Evolutionary conservation across 2,329 filamentous ascomycete species (phyloP), one percentile per base, ranked within the genome.

Genomic region (Sarocladium strictum): DNA sequence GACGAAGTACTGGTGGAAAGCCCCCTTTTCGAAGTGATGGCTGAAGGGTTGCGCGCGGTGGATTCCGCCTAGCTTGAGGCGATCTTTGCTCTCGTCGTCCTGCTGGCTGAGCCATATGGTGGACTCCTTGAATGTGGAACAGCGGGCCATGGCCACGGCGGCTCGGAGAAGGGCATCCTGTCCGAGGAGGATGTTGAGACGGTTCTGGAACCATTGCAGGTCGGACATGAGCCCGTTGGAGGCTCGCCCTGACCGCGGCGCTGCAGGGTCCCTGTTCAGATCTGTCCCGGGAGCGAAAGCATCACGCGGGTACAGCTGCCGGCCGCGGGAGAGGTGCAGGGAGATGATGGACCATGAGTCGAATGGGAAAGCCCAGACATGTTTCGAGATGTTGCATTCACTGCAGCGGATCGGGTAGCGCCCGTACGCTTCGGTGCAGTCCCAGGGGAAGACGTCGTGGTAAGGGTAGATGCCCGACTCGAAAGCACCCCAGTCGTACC

Each of bases 401-500:
- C 62, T 51, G 55, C 73, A 76, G 11, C 58, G 63, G 3, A 63
- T 63, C 1, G 69, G 69, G 45, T 71, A 70, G 23, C 65, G 57
- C 5, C 61, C 62, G 53, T 69, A 75, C 1, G 73, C 74, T 56
- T 75, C 72, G 3, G 73, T 76, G 59, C 74, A 77, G 55, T 76
- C 74, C 73, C 73, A 76, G 0, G 72, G 74, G 47, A 76, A 76
- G 15, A 74, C 43, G 52, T 71, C 65, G 53, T 74, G 72, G 47
- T 73, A 69, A 11, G 56, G 61, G 58, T 76, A 76, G 1, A 74
- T 56, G 0, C 64, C 66, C 3, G 61, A 63, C 1, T 63, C 67
- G 54, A 76, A 74, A 7, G 64, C 67, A 3, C 68, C 72, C 72
- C 72, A 76, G 58, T 76, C 73, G 54, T 71, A 63, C 74, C 73